Base-by-base conservation (phyloP, 2,329 filamentous ascomycete species). In the Dactylella cylindrospora region DNA sequence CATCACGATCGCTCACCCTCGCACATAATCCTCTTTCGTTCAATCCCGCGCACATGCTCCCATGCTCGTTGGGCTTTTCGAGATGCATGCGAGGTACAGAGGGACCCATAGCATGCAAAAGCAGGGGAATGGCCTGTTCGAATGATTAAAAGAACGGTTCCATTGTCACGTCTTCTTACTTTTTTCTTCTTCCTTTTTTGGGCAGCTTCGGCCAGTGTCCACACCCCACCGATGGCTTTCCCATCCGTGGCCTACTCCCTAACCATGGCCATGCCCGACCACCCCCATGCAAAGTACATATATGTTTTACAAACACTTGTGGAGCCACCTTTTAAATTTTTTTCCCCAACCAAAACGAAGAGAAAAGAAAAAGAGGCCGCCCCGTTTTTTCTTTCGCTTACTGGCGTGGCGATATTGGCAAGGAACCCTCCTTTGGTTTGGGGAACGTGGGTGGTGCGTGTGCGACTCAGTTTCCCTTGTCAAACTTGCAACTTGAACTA, bases 341-440 rank as follows among this genome's bases (percentile, higher is more conserved):
- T 28, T 36, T 32, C 49, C 47, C 49, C 36, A 40, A 40, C 36
- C 3, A 40, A 23, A 61, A 52, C 47, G 29, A 47, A 38, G 52
- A 29, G 8, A 44, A 44, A 61, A 29, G 8, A 44, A 44, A 44
- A 29, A 6, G 28, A 4, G 57, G 43, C 32, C 49, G 57, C 49
- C 57, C 38, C 53, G 55, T 61, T 61, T 61, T 61, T 47, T 46
- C 45, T 61, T 53, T 61, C 55, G 55, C 55, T 61, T 61, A 59
- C 10, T 19, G 28, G 28, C 35, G 19, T 10, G n/a, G n/a, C 15
- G 25, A 17, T 10, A 8, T 23, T 20, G 6, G 39, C 31, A 44
- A 22, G 36, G 28, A 38, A 25, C 23, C 38, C 38, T 10, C 22
- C 6, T 38, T 12, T 38, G 15, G 33, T 19, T 38, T 15, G 33